A percentile compares a stretch with the other conserved stretches of the same genome.
Evolutionary conservation across 2,329 filamentous ascomycete species (phyloP).

Genomic region (Metarhizium guizhouense): DNA sequence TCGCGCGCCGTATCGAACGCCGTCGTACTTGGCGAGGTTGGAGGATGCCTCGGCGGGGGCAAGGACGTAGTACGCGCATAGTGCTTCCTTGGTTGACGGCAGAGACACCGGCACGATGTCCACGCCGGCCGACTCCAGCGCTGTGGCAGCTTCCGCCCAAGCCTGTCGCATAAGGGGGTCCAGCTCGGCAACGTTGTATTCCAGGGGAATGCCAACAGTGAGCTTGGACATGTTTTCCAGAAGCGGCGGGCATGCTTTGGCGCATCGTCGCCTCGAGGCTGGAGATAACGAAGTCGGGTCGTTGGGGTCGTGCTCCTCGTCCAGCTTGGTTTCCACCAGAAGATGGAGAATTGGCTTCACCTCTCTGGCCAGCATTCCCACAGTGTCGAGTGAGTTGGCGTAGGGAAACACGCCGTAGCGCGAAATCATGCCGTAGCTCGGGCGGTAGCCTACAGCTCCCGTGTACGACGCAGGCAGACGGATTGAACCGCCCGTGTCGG

Average conservation of each 20-base stretch:
- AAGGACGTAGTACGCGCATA: constrained; percentile 91
- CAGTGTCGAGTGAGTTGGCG: constrained; percentile 86
- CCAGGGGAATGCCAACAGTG: constrained; percentile 51
- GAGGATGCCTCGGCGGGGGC: constrained; percentile 93
- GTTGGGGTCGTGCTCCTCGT: constrained; percentile 48
- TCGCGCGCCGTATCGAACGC: constrained; percentile 76
- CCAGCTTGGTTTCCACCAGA: constrained; percentile 40
- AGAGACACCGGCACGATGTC: constrained; percentile 68
- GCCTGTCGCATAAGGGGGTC: constrained; percentile 56
- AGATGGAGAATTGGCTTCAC: constrained; percentile 43
- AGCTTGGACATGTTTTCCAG: constrained; percentile 23
- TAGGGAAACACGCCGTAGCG: constrained; percentile 84
- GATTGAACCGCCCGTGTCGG: constrained; percentile 87
- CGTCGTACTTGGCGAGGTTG: constrained; percentile 94
- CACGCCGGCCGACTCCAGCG: constrained; percentile 57
- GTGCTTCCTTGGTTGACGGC: constrained; percentile 73
- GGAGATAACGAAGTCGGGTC: constrained; percentile 67
- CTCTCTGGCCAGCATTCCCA: constrained; percentile 60
- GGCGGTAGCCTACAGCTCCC: constrained; percentile 78
- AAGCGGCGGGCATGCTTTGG: constrained; percentile 15
- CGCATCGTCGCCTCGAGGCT: constrained; percentile 43
- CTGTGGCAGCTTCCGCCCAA: constrained; percentile 56
- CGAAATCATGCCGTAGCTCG: constrained; percentile 81
- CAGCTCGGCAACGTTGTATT: constrained; percentile 86
- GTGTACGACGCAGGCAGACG: constrained; percentile 82